A percentile compares a stretch with the other conserved stretches of the same genome.
Evolutionary conservation across 495 filamentous ascomycete species (phyloP).

Genomic region (Clavariopsis aquatica): DNA sequence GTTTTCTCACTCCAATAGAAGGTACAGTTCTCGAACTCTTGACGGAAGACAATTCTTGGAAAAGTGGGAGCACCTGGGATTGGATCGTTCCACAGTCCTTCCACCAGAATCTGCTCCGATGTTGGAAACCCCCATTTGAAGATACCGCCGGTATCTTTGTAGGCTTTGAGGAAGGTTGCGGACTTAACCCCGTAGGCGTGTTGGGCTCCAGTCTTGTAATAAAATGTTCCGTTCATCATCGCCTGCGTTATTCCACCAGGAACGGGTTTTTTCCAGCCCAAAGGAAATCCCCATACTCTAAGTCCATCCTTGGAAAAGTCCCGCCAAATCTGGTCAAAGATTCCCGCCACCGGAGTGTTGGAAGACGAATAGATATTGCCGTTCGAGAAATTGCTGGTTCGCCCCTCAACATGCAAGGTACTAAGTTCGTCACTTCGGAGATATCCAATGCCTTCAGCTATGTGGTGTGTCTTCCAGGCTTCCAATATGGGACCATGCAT

Average conservation of each 20-base stretch:
- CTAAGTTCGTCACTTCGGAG: constrained; percentile 6
- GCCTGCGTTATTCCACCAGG: constrained; percentile 1
- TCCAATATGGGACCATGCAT: constrained; percentile 9
- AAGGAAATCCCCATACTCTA: constrained; percentile 13
- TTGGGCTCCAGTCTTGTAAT: constrained; percentile 9
- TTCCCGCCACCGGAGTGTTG: neutral
- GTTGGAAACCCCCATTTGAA: constrained; percentile 10
- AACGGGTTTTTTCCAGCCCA: neutral
- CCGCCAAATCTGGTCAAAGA: constrained; percentile 5
- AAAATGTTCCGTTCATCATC: constrained; percentile 6
- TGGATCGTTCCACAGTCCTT: neutral
- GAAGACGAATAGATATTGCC: constrained; percentile 17
- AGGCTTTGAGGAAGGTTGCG: constrained; percentile 9
- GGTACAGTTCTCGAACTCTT: constrained; percentile 9
- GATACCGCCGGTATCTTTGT: constrained; percentile 2
- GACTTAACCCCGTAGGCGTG: constrained; percentile 2
- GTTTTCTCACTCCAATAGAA: constrained; percentile 17
- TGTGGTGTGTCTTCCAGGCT: neutral
- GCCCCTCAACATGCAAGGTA: neutral
- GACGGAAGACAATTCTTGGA: neutral
- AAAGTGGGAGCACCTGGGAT: neutral
- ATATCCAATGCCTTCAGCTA: constrained; percentile 5
- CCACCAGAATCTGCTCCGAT: constrained; percentile 2
- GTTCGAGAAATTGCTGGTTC: neutral
- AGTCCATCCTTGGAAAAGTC: constrained; percentile 2